These are phyloP conservation scores for Martiniozyma asiatica DNA, from an alignment of 1,139 yeast genomes.

Conservation along the genomic window DNA sequence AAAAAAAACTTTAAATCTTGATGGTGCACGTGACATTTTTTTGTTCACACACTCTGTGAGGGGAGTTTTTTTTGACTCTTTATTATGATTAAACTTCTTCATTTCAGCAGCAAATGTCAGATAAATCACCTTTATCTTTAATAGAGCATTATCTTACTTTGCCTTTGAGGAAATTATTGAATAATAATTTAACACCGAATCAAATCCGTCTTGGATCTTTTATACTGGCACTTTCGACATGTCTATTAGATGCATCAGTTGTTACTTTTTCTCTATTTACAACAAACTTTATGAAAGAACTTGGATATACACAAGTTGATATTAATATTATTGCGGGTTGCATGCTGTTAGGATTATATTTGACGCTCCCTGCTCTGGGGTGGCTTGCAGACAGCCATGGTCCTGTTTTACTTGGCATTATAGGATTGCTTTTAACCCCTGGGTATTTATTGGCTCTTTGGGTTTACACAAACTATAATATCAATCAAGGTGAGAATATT, in stretches of 20 bases:
- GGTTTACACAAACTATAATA: constrained; percentile 18
- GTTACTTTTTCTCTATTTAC: constrained; percentile 72
- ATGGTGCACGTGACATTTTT: no score
- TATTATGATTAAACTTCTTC: no score
- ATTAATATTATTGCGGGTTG: constrained; percentile 69
- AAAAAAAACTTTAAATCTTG: no score
- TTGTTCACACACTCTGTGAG: no score
- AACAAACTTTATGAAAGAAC: constrained; percentile 45
- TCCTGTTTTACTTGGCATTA: constrained; percentile 56
- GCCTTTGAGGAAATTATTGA: constrained; percentile 25
- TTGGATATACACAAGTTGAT: constrained; percentile 56
- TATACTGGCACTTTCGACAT: constrained; percentile 31
- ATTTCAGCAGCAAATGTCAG: no score
- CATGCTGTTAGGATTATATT: constrained; percentile 72
- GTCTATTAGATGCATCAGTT: constrained; percentile 74
- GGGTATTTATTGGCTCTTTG: constrained; percentile 48
- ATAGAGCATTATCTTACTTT: constrained; percentile 28
- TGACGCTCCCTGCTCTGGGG: constrained; percentile 76
- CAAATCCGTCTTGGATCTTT: constrained; percentile 27
- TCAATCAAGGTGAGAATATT: no score
- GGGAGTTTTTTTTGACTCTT: no score
- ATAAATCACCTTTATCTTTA: no score
- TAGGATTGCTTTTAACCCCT: constrained; percentile 58
- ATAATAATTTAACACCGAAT: constrained; percentile 17
- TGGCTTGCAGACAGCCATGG: constrained; percentile 78